Evolutionary conservation across 129 eudicot genomes (phyloP), one percentile per base, ranked within the genome.

Genomic region (Kitagawia praeruptora): DNA sequence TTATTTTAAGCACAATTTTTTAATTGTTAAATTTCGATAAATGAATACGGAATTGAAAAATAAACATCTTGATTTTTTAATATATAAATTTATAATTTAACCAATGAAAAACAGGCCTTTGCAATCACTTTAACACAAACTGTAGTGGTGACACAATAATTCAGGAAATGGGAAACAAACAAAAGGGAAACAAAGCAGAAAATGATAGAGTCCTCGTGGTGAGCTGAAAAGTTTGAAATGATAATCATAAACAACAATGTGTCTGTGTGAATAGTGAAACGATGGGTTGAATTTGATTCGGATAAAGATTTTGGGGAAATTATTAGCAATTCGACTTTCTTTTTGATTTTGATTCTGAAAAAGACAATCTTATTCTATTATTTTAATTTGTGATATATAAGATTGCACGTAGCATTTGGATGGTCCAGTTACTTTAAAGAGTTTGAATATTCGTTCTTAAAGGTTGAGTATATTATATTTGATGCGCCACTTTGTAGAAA

Each of bases 181-280:
- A 67, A 67, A 66, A 66, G 18, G 41, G 41, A 66, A 28, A 66
- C 3, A 54, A 67, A 38, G 74, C 74, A 28, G 40, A 34, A 18
- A 69, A 69, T 69, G 44, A 69, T 69, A 34, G 74, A 69, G 69
- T 61, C 34, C 74, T 69, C 10, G 40, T 69, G 74, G 40, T 69
- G 74, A 69, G 74, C 74, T 69, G 42, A 34, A 69, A 69, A 69
- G 74, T 69, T 69, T 69, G 44, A 69, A 28, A n/a, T 61, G 69
- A 61, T 61, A 61, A 61, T 69, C 34, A 69, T 34, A 13, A 66
- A 28, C 39, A 16, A 69, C 41, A 14, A 67, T 31, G 41, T 67
- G 23, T 67, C 39, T 67, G 69, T 4, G 44, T 4, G 10, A 69
- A 14, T 34, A 31, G 42, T 34, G 44, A 7, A 66, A 38, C 42